Evolutionary conservation across 176 grass and related monocot species (phyloP).

Genomic region (Chrysopogon serrulatus): DNA sequence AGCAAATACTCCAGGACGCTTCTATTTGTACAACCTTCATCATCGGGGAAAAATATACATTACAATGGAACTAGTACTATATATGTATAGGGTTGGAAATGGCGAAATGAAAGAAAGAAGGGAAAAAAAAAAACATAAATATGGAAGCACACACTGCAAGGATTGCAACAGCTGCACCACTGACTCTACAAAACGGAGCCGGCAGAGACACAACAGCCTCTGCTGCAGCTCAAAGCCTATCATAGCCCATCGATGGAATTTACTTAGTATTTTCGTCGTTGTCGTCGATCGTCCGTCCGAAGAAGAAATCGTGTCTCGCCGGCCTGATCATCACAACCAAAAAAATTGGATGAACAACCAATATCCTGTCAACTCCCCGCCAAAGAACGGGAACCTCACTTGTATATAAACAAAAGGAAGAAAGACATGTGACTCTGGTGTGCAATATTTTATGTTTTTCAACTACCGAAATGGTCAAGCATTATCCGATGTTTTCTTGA

Average conservation of each 20-base stretch:
- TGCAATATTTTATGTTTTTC: not conserved
- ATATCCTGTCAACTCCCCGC: not conserved
- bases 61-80: not conserved
- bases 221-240: not conserved
- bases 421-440: not conserved
- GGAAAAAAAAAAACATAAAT: not conserved
- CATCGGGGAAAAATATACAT: not conserved
- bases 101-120: not conserved
- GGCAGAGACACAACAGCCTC: not conserved
- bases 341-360: conserved; percentile 8
- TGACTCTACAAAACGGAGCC: conserved; percentile 28
- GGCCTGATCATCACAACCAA: conserved; percentile 7
- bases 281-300: not conserved
- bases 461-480: not conserved
- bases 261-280: conserved; percentile 25
- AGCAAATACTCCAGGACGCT: not conserved
- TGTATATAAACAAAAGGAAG: not conserved
- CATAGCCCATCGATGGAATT: not conserved
- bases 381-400: not conserved
- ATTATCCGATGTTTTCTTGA: not conserved
- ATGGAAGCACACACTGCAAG: not conserved
- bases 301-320: not conserved
- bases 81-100: not conserved
- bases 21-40: conserved; percentile 30
- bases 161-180: conserved; percentile 15